A percentile compares a stretch with the other conserved stretches of the same genome.
Conservation (phyloP, 2,329 filamentous ascomycete genomes). For the Exophiala oligosperma region DNA sequence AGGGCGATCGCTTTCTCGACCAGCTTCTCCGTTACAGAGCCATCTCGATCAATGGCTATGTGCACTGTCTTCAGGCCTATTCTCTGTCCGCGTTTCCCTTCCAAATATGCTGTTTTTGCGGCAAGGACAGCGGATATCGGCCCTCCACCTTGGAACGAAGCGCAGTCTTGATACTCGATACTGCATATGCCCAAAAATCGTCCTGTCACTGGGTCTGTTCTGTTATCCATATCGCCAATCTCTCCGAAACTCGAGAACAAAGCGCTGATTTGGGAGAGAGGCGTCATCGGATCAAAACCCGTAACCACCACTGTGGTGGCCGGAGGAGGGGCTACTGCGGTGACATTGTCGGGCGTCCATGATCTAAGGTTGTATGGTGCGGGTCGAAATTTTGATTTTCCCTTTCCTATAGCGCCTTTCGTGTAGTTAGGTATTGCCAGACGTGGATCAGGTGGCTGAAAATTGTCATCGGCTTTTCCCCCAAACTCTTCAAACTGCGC, state of each 20-base stretch:
- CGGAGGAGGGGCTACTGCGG: slow-evolving; percentile 78
- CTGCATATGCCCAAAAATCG: slow-evolving; percentile 92
- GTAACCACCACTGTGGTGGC: slow-evolving; percentile 88
- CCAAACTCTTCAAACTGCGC: slow-evolving; percentile 55
- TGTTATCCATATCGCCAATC: slow-evolving; percentile 87
- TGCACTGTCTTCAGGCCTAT: slow-evolving; percentile 76
- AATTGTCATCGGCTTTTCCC: slow-evolving; percentile 69
- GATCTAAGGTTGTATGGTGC: slow-evolving; percentile 76
- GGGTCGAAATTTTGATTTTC: slow-evolving; percentile 70
- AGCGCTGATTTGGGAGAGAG: slow-evolving; percentile 64
- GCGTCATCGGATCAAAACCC: slow-evolving; percentile 78
- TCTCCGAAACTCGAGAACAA: slow-evolving; percentile 82
- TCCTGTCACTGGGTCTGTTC: slow-evolving; percentile 91
- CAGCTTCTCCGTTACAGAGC: slow-evolving; percentile 75
- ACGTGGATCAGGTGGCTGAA: slow-evolving; percentile 78
- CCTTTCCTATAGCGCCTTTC: slow-evolving; percentile 62
- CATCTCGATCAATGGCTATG: slow-evolving; percentile 88
- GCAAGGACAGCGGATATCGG: slow-evolving; percentile 72
- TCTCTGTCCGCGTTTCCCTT: slow-evolving; percentile 73
- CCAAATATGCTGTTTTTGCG: slow-evolving; percentile 73
- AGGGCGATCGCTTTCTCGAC: slow-evolving; percentile 72
- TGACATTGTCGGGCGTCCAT: slow-evolving; percentile 77
- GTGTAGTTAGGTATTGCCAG: slow-evolving; percentile 66
- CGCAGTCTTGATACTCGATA: slow-evolving; percentile 80
- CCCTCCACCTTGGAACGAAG: slow-evolving; percentile 50